Conservation (phyloP, 2,329 filamentous ascomycete species). For the Seiridium cupressi region DNA sequence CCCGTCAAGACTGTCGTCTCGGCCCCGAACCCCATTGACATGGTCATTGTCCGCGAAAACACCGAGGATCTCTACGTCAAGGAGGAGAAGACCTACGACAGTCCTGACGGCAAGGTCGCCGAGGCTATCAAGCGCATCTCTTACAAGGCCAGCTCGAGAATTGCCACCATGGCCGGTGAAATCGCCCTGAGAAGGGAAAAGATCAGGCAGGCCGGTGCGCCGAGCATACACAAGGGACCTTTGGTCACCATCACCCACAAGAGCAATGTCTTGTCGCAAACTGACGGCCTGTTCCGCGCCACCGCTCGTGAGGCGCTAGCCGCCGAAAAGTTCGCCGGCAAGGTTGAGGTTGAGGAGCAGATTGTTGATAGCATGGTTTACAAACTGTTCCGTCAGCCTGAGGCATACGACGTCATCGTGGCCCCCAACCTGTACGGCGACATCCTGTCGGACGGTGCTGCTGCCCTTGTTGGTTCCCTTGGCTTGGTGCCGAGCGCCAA, state of each 20-base stretch:
- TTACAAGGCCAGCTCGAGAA: constrained; percentile 78
- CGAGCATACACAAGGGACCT: constrained; percentile 64
- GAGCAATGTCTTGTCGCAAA: constrained; percentile 94
- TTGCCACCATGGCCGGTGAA: constrained; percentile 90
- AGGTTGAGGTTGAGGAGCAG: constrained; percentile 82
- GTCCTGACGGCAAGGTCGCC: constrained; percentile 77
- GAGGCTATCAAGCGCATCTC: constrained; percentile 98
- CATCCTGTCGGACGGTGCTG: constrained; percentile 92
- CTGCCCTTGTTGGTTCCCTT: constrained; percentile 86
- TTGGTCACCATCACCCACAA: constrained; percentile 98
- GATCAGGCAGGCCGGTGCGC: constrained; percentile 60
- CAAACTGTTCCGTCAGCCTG: constrained; percentile 96
- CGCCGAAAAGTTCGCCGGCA: constrained; percentile 56
- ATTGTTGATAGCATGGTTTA: constrained; percentile 99
- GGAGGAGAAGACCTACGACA: constrained; percentile 82
- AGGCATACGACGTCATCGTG: constrained; percentile 95
- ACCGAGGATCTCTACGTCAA: constrained; percentile 99
- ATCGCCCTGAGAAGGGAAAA: constrained; percentile 86
- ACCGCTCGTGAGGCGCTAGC: constrained; percentile 73
- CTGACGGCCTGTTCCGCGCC: constrained; percentile 90
- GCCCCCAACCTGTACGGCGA: constrained; percentile 97
- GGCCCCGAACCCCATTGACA: constrained; percentile 72
- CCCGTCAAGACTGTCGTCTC: constrained; percentile 83
- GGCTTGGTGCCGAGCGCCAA: constrained; percentile 94
- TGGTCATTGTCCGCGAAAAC: constrained; percentile 98